Base-by-base conservation (phyloP, 257 asterid species). In the Fraxinus americana region DNA sequence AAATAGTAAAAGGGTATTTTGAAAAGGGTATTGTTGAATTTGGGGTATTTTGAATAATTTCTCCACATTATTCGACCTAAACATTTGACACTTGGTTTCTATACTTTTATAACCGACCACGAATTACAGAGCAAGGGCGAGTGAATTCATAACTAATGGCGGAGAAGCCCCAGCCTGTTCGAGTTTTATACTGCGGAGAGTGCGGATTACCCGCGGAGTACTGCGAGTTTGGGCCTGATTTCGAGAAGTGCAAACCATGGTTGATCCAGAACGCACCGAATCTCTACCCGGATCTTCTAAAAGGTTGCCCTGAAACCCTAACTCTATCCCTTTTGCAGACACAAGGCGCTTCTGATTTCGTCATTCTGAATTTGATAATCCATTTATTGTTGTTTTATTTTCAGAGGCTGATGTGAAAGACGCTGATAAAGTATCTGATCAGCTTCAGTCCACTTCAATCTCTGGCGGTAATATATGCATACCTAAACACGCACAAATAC, bases 191-290 rank as follows among this genome's bases (percentile, higher is more conserved):
- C 85, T 95, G 99, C 81, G 96, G 89, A 23, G 92, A 89, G 35
- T 95, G 99, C 86, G 93, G 97, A 6, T 83, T 92, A 74, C 98
- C 99, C 52, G 91, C 98, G n/a, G 99, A 95, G 85, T 95, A 93
- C 84, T 95, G 99, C 79, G 99, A 95, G 81, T 91, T 93, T 77
- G 98, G 99, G 27, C 85, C 97, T 34, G 97, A 95, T 63, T 95
- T 95, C 72, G 97, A 91, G 82, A 95, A 91, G 82, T 95, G 99
- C 89, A 93, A 95, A 77, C 98, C 99, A 9, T 93, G 99, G 99
- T 83, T 95, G 93, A 86, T 89, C 87, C 84, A 85, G 82, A 89
- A 92, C 78, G 97, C 88, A 0, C 93, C 94, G 77, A 89, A 87
- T 72, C 83, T 88, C 70, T 95, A 93, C 73, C 99, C 99, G 69